Conservation (phyloP, 768 basidiomycete species). For the Rhizopogon rudus region DNA sequence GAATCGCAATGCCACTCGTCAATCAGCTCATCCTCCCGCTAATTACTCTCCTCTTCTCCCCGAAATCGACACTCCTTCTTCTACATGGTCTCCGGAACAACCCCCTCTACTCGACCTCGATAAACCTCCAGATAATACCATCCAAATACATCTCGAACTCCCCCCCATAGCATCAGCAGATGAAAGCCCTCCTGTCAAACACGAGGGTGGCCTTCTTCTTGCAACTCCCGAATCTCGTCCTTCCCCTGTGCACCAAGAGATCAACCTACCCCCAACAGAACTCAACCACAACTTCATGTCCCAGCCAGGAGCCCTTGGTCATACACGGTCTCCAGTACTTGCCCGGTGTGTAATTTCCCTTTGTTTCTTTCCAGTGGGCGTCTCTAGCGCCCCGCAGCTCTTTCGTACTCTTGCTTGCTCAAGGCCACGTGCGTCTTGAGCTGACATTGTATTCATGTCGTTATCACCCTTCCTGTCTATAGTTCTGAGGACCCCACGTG, state of each 20-base stretch:
- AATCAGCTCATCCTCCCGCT: slow-evolving; percentile 14
- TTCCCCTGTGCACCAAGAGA: slow-evolving; percentile 7
- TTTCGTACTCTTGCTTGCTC: not conserved
- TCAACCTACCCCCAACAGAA: slow-evolving; percentile 11
- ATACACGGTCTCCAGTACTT: slow-evolving; percentile 27
- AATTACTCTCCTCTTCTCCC: slow-evolving; percentile 23
- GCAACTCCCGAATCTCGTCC: slow-evolving; percentile 7
- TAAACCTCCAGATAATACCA: slow-evolving; percentile 6
- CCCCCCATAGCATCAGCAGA: slow-evolving; percentile 15
- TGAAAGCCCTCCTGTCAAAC: slow-evolving; percentile 19
- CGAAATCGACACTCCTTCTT: slow-evolving; percentile 26
- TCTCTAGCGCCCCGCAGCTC: not conserved
- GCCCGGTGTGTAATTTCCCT: slow-evolving; percentile 18
- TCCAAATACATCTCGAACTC: slow-evolving; percentile 8
- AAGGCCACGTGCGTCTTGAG: not conserved
- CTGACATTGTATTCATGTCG: not conserved
- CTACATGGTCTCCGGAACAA: slow-evolving; percentile 14
- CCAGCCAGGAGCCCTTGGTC: slow-evolving; percentile 10
- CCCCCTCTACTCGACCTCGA: slow-evolving; percentile 4
- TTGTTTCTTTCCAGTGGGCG: not conserved
- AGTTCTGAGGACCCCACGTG: slow-evolving; percentile 11
- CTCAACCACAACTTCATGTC: slow-evolving; percentile 1
- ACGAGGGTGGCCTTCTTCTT: slow-evolving; percentile 20
- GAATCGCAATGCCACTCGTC: slow-evolving; percentile 18
- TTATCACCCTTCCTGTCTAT: slow-evolving; percentile 4